These are phyloP conservation scores for Hemisphaericaspora xylofermentans DNA, from an alignment of 1,139 yeast species.

Conservation along the genomic window DNA sequence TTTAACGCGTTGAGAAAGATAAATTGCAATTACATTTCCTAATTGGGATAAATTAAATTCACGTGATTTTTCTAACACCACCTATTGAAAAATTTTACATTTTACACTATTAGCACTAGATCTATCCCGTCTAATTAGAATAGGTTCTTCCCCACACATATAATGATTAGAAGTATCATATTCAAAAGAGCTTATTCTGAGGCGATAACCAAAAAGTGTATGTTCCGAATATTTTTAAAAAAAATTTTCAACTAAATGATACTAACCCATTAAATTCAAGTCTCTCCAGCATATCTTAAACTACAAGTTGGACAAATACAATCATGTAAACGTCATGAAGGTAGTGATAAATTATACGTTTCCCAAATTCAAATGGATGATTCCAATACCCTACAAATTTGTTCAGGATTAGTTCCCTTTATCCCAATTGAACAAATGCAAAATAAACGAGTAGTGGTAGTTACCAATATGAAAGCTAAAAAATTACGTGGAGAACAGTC, in stretches of 20 bases:
- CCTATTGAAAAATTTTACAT: neutral
- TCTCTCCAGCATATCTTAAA: conserved; percentile 23
- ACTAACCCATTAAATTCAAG: neutral
- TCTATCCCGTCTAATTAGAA: neutral
- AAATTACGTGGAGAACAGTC: conserved; percentile 73
- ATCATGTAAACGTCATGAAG: conserved; percentile 43
- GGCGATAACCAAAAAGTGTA: conserved; percentile 6
- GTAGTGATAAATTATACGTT: conserved; percentile 56
- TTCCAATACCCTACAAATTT: conserved; percentile 38
- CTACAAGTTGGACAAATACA: conserved; percentile 48
- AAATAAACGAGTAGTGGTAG: conserved; percentile 75
- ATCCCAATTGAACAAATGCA: conserved; percentile 82
- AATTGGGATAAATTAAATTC: conserved; percentile 20
- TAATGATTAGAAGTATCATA: conserved; percentile 1
- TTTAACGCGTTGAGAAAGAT: conserved; percentile 2
- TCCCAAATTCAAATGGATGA: conserved; percentile 38
- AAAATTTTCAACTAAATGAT: neutral
- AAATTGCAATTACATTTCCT: conserved; percentile 21
- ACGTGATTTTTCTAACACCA: conserved; percentile 2
- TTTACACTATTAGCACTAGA: neutral
- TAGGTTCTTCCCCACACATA: neutral
- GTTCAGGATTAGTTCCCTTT: conserved; percentile 71
- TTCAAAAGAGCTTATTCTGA: conserved; percentile 4
- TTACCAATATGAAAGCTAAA: conserved; percentile 88
- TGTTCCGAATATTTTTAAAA: neutral